Evolutionary conservation across 1,284 basidiomycete genomes (phyloP).

Genomic region (Cryptococcus depauperatus): DNA sequence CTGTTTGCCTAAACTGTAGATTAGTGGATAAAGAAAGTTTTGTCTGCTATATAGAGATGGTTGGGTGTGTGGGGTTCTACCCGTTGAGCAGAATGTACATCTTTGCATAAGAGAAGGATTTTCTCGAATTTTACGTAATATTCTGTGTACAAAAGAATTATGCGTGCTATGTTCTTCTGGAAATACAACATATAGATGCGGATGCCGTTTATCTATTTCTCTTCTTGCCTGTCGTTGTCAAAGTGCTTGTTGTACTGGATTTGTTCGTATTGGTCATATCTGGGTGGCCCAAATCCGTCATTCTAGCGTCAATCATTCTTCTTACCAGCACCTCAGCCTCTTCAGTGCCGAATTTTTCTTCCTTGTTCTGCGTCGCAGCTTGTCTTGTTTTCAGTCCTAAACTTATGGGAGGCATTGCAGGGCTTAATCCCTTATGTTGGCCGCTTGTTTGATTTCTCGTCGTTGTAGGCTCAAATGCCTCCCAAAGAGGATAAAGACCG

Average conservation of each 20-base stretch:
- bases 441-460: not conserved
- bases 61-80: too few relatives aligned
- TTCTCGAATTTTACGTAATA: too few relatives aligned
- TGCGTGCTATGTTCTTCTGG: too few relatives aligned
- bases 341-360: slow-evolving; percentile 36
- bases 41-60: too few relatives aligned
- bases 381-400: slow-evolving; percentile 11
- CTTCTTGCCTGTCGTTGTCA: slow-evolving; percentile 15
- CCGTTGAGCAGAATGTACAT: too few relatives aligned
- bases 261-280: slow-evolving; percentile 27
- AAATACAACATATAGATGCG: too few relatives aligned
- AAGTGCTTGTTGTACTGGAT: not conserved
- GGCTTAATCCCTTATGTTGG: slow-evolving; percentile 48
- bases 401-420: slow-evolving; percentile 45
- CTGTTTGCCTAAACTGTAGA: slow-evolving; percentile 48
- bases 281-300: slow-evolving; percentile 56
- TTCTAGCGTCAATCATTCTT: slow-evolving; percentile 60
- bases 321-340: slow-evolving; percentile 49
- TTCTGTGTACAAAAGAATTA: too few relatives aligned
- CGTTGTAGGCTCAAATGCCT: slow-evolving; percentile 51
- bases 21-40: not conserved
- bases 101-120: too few relatives aligned
- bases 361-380: slow-evolving; percentile 23
- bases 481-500: slow-evolving; percentile 79
- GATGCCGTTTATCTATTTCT: slow-evolving; percentile 10